Percentiles rank a stretch among this genome's conserved stretches.
Evolutionary conservation across 2,329 filamentous ascomycete genomes (phyloP).

Genomic region (Sporothrix luriei): DNA sequence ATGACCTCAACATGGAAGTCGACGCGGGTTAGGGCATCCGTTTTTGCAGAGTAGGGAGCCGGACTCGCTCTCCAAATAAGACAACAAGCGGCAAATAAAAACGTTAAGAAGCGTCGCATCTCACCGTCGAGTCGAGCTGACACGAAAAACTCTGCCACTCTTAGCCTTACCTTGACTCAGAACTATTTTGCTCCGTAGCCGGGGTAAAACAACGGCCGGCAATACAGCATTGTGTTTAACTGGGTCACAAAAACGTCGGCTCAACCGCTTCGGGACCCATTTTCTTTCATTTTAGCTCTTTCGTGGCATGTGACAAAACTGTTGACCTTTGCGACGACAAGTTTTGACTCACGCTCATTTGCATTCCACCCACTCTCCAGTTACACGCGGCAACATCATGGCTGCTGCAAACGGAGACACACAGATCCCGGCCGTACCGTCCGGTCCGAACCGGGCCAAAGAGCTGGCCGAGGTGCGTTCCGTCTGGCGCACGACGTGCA

Average conservation of each 20-base stretch:
- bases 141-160: neutral
- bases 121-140: constrained; percentile 1
- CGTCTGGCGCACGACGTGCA: neutral
- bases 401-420: constrained; percentile 9
- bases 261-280: neutral
- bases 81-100: neutral
- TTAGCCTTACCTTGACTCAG: neutral
- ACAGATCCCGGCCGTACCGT: constrained; percentile 4
- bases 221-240: neutral
- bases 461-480: constrained; percentile 42
- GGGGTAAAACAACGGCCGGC: constrained; percentile 19
- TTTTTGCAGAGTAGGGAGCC: neutral
- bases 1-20: constrained; percentile 15
- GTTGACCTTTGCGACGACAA: neutral
- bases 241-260: constrained; percentile 13
- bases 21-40: neutral
- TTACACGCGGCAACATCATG: constrained; percentile 2
- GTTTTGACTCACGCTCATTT: neutral
- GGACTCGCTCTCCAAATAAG: neutral
- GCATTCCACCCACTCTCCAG: neutral
- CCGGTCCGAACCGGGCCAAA: constrained; percentile 38
- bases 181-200: constrained; percentile 7
- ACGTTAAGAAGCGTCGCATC: neutral
- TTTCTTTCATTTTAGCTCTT: neutral
- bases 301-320: constrained; percentile 14